Conservation (phyloP, 177 flowering plant genomes). For the Vitis hybrid region DNA sequence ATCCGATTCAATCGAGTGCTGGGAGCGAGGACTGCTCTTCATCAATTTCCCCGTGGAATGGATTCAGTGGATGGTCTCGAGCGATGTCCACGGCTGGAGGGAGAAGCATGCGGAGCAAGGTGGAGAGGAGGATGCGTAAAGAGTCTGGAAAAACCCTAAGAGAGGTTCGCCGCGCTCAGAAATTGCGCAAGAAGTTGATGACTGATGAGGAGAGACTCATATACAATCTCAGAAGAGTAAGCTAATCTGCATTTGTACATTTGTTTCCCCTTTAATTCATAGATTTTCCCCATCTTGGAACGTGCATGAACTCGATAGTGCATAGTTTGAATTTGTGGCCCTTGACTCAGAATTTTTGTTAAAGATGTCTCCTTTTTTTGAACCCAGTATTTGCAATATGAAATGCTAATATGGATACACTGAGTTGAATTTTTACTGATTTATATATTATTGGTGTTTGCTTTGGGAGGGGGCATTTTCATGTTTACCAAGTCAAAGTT, state of each 20-base stretch:
- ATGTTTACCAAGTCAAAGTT: too few species aligned
- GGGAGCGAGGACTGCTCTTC: constrained; percentile 1
- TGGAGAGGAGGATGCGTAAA: constrained; percentile 67
- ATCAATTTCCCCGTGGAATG: constrained; percentile 7
- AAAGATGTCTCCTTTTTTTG: too few species aligned
- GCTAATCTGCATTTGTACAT: constrained; percentile 4
- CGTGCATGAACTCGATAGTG: too few species aligned
- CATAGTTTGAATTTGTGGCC: too few species aligned
- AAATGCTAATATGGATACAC: too few species aligned
- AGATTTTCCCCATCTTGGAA: too few species aligned
- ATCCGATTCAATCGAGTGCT: constrained; percentile 11
- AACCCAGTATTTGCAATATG: too few species aligned
- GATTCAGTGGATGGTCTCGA: constrained; percentile 30
- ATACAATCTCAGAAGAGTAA: constrained; percentile 76
- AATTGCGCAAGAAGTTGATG: constrained; percentile 74
- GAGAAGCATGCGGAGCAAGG: constrained; percentile 76
- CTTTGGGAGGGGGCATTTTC: too few species aligned
- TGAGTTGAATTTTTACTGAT: too few species aligned
- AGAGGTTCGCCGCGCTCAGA: constrained; percentile 71
- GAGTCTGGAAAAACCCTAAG: constrained; percentile 70
- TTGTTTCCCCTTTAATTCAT: background rate
- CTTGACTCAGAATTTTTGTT: too few species aligned
- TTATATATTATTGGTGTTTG: too few species aligned
- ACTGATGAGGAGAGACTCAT: constrained; percentile 83
- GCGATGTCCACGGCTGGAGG: constrained; percentile 49